Conservation (phyloP, 345 rosid genomes). For the Salix brachista region DNA sequence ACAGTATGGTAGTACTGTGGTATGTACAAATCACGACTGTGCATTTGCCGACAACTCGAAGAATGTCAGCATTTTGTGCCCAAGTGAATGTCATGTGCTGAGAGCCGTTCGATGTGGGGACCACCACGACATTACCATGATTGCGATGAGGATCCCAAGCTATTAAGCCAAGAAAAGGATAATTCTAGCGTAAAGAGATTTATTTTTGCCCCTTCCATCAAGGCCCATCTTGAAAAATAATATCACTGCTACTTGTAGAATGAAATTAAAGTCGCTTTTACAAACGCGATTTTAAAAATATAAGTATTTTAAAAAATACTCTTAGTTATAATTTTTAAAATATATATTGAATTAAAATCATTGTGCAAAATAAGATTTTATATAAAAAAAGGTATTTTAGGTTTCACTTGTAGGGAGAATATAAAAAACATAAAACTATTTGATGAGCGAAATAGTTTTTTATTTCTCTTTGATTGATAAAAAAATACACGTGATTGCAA, state of each 20-base stretch:
- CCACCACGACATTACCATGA: not conserved
- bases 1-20: not conserved
- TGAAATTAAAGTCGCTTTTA: too few relatives aligned
- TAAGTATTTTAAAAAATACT: too few relatives aligned
- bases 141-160: not conserved
- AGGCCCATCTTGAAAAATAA: not conserved
- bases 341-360: too few relatives aligned
- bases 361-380: too few relatives aligned
- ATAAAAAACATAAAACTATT: too few relatives aligned
- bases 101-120: constrained; percentile 28
- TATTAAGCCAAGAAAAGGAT: not conserved
- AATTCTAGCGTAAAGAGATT: not conserved
- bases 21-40: not conserved
- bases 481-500: too few relatives aligned
- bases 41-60: constrained; percentile 32
- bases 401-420: too few relatives aligned
- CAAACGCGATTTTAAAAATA: too few relatives aligned
- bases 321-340: too few relatives aligned
- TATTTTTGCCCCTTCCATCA: not conserved
- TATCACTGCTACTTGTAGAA: too few relatives aligned
- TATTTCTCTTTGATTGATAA: too few relatives aligned
- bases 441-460: too few relatives aligned
- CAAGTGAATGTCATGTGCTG: not conserved
- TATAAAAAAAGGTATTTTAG: not conserved
- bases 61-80: not conserved